phyloP scores from a whole-genome alignment of 495 filamentous ascomycete species.

The Extremus antarcticus region DNA sequence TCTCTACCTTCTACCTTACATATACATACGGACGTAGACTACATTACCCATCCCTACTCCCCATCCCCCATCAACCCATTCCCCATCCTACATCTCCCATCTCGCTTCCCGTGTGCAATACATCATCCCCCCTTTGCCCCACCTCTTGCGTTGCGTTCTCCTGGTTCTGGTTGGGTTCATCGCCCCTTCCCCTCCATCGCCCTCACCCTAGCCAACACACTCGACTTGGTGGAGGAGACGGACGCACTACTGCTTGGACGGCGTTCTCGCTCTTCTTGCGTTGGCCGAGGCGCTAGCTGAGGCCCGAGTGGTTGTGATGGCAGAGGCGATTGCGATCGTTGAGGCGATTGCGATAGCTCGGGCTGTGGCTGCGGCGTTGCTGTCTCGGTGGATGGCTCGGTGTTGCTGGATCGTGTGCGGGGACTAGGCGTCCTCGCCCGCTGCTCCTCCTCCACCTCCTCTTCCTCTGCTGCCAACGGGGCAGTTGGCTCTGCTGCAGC shows the following conservation, averaged over 20 bases:
- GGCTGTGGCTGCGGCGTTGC: too few relatives aligned
- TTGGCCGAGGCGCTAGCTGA: not conserved
- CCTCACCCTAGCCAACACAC: conserved; percentile 3
- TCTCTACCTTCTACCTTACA: not conserved
- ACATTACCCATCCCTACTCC: not conserved
- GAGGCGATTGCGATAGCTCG: too few relatives aligned
- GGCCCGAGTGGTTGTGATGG: too few relatives aligned
- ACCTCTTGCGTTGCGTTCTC: too few relatives aligned
- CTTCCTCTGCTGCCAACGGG: too few relatives aligned
- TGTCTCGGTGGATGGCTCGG: too few relatives aligned
- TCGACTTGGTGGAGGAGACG: not conserved
- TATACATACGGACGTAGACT: not conserved
- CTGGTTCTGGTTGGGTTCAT: too few relatives aligned
- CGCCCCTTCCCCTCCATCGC: conserved; percentile 7
- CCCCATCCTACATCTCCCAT: not conserved
- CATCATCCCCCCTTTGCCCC: too few relatives aligned
- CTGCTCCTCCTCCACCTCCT: too few relatives aligned
- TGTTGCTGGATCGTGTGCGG: not conserved
- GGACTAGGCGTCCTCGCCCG: not conserved
- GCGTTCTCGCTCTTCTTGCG: not conserved
- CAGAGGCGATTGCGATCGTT: too few relatives aligned
- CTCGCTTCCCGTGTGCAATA: too few relatives aligned
- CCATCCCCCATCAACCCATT: not conserved
- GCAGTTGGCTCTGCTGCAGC: too few relatives aligned
- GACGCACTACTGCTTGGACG: not conserved